phyloP scores from a whole-genome alignment of 306 rosid species.

The Cucumis sativus region DNA sequence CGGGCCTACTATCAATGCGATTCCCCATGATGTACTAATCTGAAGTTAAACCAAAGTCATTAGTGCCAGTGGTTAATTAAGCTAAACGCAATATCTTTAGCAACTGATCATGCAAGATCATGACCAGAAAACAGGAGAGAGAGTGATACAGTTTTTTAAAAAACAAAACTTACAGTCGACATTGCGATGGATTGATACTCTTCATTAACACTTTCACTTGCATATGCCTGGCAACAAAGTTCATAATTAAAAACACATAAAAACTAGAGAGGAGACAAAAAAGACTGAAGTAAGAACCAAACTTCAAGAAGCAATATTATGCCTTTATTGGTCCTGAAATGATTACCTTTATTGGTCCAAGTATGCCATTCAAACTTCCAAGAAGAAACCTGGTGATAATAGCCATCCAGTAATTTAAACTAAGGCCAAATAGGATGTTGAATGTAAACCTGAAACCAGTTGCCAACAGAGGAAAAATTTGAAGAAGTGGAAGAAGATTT shows the following conservation, averaged over 20 bases:
- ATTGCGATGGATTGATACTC: conserved; percentile 73
- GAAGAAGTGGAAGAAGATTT: not conserved
- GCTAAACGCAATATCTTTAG: not conserved
- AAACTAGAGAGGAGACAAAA: not conserved
- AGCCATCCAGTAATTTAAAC: conserved; percentile 87
- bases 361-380: conserved; percentile 66
- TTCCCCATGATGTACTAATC: conserved; percentile 74
- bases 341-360: conserved; percentile 83
- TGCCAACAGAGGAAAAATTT: not conserved
- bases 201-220: conserved; percentile 47
- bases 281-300: not conserved
- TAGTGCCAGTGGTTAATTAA: not conserved
- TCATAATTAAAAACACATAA: not conserved
- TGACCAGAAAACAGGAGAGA: not conserved
- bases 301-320: not conserved
- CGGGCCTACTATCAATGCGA: conserved; percentile 74
- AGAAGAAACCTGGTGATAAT: conserved; percentile 62
- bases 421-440: conserved; percentile 90
- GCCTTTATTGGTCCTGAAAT: not conserved
- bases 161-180: conserved; percentile 49
- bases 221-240: conserved; percentile 57
- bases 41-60: conserved; percentile 21
- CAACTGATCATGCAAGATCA: not conserved
- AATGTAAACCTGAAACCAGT: conserved; percentile 40
- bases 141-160: not conserved